Percentiles rank a stretch among this genome's conserved stretches.
These are phyloP conservation scores for Linanthus parryae DNA, from an alignment of 148 eudicot species.

Conservation along the genomic window DNA sequence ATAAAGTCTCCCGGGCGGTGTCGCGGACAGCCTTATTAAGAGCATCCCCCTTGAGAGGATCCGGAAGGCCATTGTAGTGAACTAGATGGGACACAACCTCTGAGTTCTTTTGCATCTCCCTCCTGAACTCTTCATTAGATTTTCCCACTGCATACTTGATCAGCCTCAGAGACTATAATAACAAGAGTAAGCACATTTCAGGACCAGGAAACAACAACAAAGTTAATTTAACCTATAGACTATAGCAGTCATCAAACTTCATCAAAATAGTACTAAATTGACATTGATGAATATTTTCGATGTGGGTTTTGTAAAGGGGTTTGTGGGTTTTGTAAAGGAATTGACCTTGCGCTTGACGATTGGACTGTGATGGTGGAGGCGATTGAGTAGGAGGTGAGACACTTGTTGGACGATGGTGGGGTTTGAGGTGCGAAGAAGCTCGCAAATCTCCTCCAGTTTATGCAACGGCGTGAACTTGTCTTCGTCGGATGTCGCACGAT, in stretches of 20 bases:
- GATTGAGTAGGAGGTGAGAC: conserved; percentile 66
- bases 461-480: conserved; percentile 91
- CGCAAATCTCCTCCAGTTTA: conserved; percentile 86
- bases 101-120: conserved; percentile 96
- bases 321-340: no score
- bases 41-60: conserved; percentile 91
- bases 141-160: conserved; percentile 90
- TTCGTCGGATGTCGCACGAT: conserved; percentile 86
- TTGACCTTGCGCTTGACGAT: conserved; percentile 92
- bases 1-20: conserved; percentile 84
- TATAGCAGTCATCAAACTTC: no score
- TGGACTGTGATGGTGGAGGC: conserved; percentile 86
- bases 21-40: conserved; percentile 90
- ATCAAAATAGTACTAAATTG: no score
- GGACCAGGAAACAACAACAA: no score
- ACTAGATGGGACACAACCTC: conserved; percentile 80
- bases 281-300: no score
- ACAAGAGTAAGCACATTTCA: not conserved
- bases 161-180: conserved; percentile 66
- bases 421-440: conserved; percentile 68
- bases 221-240: no score
- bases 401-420: conserved; percentile 68
- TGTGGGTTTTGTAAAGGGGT: no score
- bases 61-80: conserved; percentile 80
- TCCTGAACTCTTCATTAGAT: conserved; percentile 83